Conservation (phyloP, 495 filamentous ascomycete genomes). For the Talaromyces thailandensis region DNA sequence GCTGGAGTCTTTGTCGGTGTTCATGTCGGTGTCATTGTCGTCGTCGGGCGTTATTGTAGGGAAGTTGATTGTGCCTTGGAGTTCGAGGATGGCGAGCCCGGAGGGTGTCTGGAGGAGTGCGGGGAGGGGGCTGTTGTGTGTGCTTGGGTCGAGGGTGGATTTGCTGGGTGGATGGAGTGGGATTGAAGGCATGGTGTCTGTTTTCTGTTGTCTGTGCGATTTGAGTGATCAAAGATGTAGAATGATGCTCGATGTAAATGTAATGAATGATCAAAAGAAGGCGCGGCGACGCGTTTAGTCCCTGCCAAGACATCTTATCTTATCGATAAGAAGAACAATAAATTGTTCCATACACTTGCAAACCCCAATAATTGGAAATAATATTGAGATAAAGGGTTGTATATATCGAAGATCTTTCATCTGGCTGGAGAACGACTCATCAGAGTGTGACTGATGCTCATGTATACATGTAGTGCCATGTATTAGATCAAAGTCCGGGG, state of each 20-base stretch:
- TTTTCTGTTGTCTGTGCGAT: not conserved
- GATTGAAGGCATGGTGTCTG: slow-evolving; percentile 36
- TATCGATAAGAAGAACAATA: not conserved
- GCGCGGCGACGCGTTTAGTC: not conserved
- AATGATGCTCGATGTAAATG: not conserved
- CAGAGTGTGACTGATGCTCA: no score
- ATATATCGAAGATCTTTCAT: not conserved
- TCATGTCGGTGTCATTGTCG: slow-evolving; percentile 3
- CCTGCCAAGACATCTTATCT: not conserved
- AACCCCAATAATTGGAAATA: no score
- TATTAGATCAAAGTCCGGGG: not conserved
- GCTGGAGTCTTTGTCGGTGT: slow-evolving; percentile 10
- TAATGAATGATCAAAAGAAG: not conserved
- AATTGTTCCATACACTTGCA: no score
- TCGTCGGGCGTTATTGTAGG: slow-evolving; percentile 9
- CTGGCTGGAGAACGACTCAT: not conserved
- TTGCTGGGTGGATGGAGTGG: slow-evolving; percentile 13
- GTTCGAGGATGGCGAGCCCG: slow-evolving; percentile 69
- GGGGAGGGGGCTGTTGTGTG: slow-evolving; percentile 59
- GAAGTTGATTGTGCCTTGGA: slow-evolving; percentile 81
- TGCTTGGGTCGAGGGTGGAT: slow-evolving; percentile 2
- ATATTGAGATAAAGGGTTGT: no score
- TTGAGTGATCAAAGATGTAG: no score
- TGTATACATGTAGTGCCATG: not conserved
- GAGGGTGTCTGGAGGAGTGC: slow-evolving; percentile 74